These are phyloP conservation scores for Endothia cerciana DNA, from an alignment of 2,329 filamentous ascomycete species.

Conservation along the genomic window DNA sequence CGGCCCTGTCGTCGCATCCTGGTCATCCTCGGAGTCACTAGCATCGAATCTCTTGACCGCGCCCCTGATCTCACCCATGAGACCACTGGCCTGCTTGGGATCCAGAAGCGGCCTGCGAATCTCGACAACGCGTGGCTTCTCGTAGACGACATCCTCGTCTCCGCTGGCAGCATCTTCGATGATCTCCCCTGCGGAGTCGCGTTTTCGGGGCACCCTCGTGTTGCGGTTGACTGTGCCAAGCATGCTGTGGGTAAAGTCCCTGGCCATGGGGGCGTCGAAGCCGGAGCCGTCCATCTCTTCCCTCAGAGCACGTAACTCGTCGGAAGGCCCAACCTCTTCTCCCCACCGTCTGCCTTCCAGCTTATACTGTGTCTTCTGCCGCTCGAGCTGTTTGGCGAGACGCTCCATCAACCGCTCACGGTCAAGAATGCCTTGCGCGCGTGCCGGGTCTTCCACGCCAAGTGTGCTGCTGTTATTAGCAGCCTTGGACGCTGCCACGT, in stretches of 20 bases:
- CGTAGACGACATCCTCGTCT: slow-evolving; percentile 67
- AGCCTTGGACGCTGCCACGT: slow-evolving; percentile 88
- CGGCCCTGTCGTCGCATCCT: slow-evolving; percentile 73
- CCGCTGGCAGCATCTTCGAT: slow-evolving; percentile 51
- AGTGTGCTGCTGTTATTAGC: slow-evolving; percentile 59
- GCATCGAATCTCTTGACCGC: slow-evolving; percentile 75
- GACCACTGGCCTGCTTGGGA: slow-evolving; percentile 68
- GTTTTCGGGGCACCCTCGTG: slow-evolving; percentile 51
- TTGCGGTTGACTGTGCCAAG: slow-evolving; percentile 72
- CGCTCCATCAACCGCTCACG: slow-evolving; percentile 91
- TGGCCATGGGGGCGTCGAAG: slow-evolving; percentile 53
- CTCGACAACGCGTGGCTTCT: slow-evolving; percentile 79
- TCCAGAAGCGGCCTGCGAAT: slow-evolving; percentile 71
- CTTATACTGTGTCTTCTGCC: slow-evolving; percentile 97
- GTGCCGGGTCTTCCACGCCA: slow-evolving; percentile 68
- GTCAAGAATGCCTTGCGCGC: slow-evolving; percentile 91
- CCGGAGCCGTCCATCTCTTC: slow-evolving; percentile 82
- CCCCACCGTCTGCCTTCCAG: slow-evolving; percentile 92
- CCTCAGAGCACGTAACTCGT: slow-evolving; percentile 86
- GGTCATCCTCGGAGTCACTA: slow-evolving; percentile 72
- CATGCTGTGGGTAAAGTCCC: slow-evolving; percentile 71
- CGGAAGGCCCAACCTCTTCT: slow-evolving; percentile 80
- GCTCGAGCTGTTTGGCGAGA: slow-evolving; percentile 91
- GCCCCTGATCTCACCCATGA: slow-evolving; percentile 70
- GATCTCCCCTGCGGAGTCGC: slow-evolving; percentile 35